phyloP scores from a whole-genome alignment of 2,329 filamentous ascomycete genomes.

The Penicillium vulpinum region DNA sequence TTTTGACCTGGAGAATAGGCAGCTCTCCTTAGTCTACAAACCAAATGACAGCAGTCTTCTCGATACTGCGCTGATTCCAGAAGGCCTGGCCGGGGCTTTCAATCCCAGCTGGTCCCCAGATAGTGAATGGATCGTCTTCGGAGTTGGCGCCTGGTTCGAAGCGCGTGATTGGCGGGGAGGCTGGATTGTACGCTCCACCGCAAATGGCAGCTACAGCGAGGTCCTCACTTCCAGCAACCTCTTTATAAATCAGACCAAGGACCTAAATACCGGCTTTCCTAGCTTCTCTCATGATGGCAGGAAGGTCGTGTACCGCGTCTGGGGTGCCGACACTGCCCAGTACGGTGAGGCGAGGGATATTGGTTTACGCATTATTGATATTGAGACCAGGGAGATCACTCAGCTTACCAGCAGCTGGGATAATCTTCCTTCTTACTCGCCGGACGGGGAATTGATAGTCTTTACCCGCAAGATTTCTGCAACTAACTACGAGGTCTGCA shows the following conservation, averaged over 20 bases:
- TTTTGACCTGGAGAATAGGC: conserved; percentile 27
- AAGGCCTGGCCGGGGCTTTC: conserved; percentile 42
- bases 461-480: conserved; percentile 18
- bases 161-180: conserved; percentile 4
- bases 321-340: background rate
- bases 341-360: conserved; percentile 2
- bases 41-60: conserved; percentile 16
- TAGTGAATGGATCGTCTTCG: conserved; percentile 35
- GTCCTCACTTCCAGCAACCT: conserved; percentile 5
- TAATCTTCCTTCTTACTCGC: conserved; percentile 16
- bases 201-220: conserved; percentile 12
- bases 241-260: background rate
- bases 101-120: conserved; percentile 44
- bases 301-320: conserved; percentile 19
- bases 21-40: conserved; percentile 32
- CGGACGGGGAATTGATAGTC: conserved; percentile 13
- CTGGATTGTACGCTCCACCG: conserved; percentile 12
- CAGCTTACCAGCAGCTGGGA: conserved; percentile 15
- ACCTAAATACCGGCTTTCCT: conserved; percentile 17
- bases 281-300: conserved; percentile 18
- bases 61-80: conserved; percentile 16
- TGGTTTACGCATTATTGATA: conserved; percentile 16
- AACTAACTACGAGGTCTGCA: conserved; percentile 33
- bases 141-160: conserved; percentile 16
- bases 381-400: conserved; percentile 8